These are phyloP conservation scores for Tetrahymena borealis DNA, from an alignment of 73 alveolate genomes.

Conservation along the genomic window DNA sequence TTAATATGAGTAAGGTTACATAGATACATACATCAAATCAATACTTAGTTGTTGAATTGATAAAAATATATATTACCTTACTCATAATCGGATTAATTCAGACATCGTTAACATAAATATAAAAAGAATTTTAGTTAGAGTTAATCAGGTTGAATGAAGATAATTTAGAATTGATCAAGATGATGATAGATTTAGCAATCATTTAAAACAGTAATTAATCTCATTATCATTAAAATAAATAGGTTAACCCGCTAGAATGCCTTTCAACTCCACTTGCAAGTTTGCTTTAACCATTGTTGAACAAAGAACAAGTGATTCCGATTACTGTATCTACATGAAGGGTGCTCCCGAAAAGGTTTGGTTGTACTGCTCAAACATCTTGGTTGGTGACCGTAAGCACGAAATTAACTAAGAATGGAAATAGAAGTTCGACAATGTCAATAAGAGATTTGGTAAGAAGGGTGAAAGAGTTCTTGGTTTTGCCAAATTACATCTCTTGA, in stretches of 20 bases:
- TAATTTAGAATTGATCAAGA: conserved; percentile 51
- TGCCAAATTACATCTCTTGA: conserved; percentile 45
- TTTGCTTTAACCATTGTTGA: conserved; percentile 26
- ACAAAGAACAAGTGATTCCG: conserved; percentile 33
- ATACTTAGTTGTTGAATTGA: too few species aligned
- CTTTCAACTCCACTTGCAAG: conserved; percentile 30
- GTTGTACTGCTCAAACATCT: conserved; percentile 28
- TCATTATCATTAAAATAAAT: conserved; percentile 47
- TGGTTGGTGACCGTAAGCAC: conserved; percentile 35
- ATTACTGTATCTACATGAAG: conserved; percentile 66
- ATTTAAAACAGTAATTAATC: not conserved
- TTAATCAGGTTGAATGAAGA: conserved; percentile 68
- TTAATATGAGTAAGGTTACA: too few species aligned
- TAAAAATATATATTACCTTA: too few species aligned
- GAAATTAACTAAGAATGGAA: conserved; percentile 38
- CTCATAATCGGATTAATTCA: too few species aligned
- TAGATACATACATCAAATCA: too few species aligned
- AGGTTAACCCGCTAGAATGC: conserved; percentile 40
- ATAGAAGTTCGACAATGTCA: conserved; percentile 45
- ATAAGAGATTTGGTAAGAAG: conserved; percentile 51
- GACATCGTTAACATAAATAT: too few species aligned
- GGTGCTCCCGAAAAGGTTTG: conserved; percentile 94
- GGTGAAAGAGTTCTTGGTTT: conserved; percentile 83
- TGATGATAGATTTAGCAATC: conserved; percentile 48
- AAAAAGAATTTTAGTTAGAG: too few species aligned